Evolutionary conservation across 2,329 filamentous ascomycete species (phyloP).

Genomic region (Phaeophleospora eucalypticola): DNA sequence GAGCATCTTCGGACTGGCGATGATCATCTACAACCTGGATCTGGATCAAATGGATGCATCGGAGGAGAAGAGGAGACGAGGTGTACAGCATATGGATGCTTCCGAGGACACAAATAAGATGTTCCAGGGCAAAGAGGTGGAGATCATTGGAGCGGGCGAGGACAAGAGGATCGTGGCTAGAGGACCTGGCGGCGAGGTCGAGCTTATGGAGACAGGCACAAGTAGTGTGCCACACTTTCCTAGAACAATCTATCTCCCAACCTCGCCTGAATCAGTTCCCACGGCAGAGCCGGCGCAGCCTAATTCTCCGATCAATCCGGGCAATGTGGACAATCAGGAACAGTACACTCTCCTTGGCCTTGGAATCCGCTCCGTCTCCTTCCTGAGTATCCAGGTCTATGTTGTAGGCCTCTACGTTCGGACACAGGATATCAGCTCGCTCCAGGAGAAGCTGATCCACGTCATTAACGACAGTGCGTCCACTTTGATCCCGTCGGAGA

Average conservation of each 20-base stretch:
- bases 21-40: slow-evolving; percentile 32
- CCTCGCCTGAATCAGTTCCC: slow-evolving; percentile 33
- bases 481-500: slow-evolving; percentile 77
- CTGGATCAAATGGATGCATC: slow-evolving; percentile 31
- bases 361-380: slow-evolving; percentile 84
- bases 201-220: slow-evolving; percentile 77
- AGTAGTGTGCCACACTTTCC: slow-evolving; percentile 77
- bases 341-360: slow-evolving; percentile 86
- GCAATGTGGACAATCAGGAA: slow-evolving; percentile 43
- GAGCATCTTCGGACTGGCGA: slow-evolving; percentile 28
- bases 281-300: slow-evolving; percentile 20
- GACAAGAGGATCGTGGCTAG: slow-evolving; percentile 45
- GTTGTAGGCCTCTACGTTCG: slow-evolving; percentile 90
- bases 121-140: slow-evolving; percentile 53
- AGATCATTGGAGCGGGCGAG: slow-evolving; percentile 61
- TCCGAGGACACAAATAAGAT: slow-evolving; percentile 32
- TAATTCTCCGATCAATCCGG: slow-evolving; percentile 31
- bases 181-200: slow-evolving; percentile 53
- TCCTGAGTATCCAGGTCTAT: slow-evolving; percentile 87
- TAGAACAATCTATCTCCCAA: slow-evolving; percentile 61
- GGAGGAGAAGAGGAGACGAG: slow-evolving; percentile 19
- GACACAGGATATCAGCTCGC: slow-evolving; percentile 71
- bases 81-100: slow-evolving; percentile 32
- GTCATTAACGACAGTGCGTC: slow-evolving; percentile 74
- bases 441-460: slow-evolving; percentile 74